phyloP scores from a whole-genome alignment of 1,284 basidiomycete genomes.

The Cryptococcus amylolentus region DNA sequence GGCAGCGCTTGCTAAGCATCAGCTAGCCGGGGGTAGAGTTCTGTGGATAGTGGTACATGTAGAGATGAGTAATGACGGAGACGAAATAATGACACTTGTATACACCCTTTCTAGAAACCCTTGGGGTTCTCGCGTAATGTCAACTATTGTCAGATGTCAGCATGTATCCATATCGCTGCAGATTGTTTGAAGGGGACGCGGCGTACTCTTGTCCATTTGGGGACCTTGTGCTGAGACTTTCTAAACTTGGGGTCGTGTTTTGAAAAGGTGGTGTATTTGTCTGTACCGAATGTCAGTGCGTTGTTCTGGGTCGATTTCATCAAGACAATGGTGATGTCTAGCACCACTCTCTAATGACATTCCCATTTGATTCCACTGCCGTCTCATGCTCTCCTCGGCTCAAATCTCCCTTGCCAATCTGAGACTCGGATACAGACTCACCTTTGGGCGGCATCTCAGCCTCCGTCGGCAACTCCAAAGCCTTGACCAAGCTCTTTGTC shows the following conservation, averaged over 20 bases:
- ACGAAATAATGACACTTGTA: not conserved
- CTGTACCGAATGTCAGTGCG: constrained; percentile 49
- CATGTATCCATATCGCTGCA: not conserved
- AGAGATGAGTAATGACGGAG: not conserved
- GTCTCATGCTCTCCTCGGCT: not conserved
- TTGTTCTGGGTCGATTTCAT: no score
- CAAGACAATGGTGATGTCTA: no score
- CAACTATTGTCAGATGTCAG: constrained; percentile 53
- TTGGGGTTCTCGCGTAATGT: constrained; percentile 80
- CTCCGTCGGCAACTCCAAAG: constrained; percentile 45
- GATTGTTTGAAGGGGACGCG: not conserved
- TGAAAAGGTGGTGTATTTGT: constrained; percentile 94
- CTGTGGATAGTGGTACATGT: constrained; percentile 13
- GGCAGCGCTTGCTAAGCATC: not conserved
- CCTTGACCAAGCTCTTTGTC: constrained; percentile 54
- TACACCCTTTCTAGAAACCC: constrained; percentile 63
- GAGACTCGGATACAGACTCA: constrained; percentile 32
- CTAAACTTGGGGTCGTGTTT: constrained; percentile 68
- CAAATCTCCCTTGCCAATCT: not conserved
- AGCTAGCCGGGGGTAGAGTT: no score
- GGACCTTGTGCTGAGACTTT: constrained; percentile 94
- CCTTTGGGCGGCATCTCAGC: constrained; percentile 51
- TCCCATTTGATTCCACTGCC: no score
- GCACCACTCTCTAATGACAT: not conserved
- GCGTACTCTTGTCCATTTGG: constrained; percentile 86